A percentile compares a stretch with the other conserved stretches of the same genome.
Conservation (phyloP, 176 grass and related monocot genomes). For the Musa troglodytarum region DNA sequence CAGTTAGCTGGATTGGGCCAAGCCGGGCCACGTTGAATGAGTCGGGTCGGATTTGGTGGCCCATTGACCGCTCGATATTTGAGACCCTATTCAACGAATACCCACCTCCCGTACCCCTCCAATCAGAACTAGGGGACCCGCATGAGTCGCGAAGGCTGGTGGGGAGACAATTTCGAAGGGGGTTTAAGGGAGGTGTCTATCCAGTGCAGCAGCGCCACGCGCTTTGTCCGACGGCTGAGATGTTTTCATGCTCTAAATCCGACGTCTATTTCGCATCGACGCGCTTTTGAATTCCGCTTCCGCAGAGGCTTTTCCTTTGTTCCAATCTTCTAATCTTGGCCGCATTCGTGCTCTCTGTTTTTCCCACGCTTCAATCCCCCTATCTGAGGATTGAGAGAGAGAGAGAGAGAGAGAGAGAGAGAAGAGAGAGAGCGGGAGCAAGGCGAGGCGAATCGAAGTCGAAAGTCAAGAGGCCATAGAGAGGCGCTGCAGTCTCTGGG, state of each 20-base stretch:
- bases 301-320: not conserved
- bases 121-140: no score
- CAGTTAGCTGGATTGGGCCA: no score
- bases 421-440: no score
- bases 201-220: not conserved
- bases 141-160: no score
- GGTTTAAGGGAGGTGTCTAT: no score
- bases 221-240: not conserved
- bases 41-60: no score
- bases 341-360: not conserved
- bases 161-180: no score
- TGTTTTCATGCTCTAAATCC: not conserved
- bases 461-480: not conserved
- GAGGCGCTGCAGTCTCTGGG: not conserved
- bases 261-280: not conserved
- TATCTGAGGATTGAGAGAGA: not conserved
- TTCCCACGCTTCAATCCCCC: not conserved
- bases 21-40: no score
- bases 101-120: no score
- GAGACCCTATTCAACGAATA: no score
- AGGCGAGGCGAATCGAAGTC: not conserved
- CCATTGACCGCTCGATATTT: no score
- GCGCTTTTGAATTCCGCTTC: not conserved
- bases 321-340: not conserved
- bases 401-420: not conserved